Base-by-base conservation (phyloP, 2,329 filamentous ascomycete genomes). In the Pseudomassariella vexata region DNA sequence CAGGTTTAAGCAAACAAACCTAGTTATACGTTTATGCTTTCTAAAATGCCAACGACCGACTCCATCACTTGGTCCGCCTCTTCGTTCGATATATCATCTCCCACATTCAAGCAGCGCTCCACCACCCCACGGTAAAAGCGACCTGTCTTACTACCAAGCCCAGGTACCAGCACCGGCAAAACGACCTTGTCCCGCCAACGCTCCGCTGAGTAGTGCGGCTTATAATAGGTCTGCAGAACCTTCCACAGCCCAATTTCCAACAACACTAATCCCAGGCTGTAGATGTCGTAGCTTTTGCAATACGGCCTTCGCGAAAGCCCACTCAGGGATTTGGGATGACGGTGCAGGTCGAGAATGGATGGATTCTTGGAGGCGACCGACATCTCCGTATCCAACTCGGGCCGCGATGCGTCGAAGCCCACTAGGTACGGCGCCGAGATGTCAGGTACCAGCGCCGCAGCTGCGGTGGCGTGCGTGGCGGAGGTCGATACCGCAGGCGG, bases 171-270 rank as follows among this genome's bases (percentile, higher is more conserved):
- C 9, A 52, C 55, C 9, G 57, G 52, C 28, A 63, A 38, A 8
- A 66, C 46, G 17, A 67, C 52, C 36, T 55, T 60, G 33, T 67
- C 62, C 17, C 63, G 53, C 50, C 63, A 67, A 12, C 54, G 53
- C 30, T 59, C 56, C 2, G 57, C 53, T 5, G 60, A 59, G 39
- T 66, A 66, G 37, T 62, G 59, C 12, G 56, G 46, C 42, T 59
- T 63, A 42, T 63, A 52, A 32, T 60, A 65, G 2, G 50, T 47
- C 41, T 61, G 56, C 8, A 68, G 44, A 21, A 53, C 47, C 44
- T 65, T 62, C 63, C 66, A 69, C n/a, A 66, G 48, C 3, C 66
- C 65, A 25, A 73, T 65, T 49, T 73, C 68, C 5, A 71, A 55
- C 6, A 73, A 54, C 3, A 73, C 52, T 5, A 71, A 56, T 2